Conservation (phyloP, 768 basidiomycete species). For the Mycena sanguinolenta region DNA sequence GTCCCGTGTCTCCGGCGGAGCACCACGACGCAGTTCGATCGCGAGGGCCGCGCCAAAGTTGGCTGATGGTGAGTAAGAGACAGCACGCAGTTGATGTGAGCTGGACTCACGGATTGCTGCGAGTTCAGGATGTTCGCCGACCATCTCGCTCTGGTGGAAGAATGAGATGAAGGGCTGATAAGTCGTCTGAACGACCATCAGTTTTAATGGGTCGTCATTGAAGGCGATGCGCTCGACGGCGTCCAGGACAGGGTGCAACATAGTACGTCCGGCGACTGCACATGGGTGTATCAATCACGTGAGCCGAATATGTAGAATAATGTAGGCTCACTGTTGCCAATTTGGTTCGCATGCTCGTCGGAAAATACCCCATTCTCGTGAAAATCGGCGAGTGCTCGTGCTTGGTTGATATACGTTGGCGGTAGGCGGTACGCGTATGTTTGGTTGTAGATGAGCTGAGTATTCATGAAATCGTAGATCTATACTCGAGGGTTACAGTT, state of each 20-base stretch:
- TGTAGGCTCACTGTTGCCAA: constrained; percentile 80
- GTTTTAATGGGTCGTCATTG: constrained; percentile 82
- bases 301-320: not conserved
- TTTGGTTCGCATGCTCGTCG: constrained; percentile 67
- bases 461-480: constrained; percentile 85
- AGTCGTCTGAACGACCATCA: constrained; percentile 83
- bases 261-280: constrained; percentile 85
- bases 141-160: constrained; percentile 81
- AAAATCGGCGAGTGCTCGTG: constrained; percentile 81
- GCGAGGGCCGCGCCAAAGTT: constrained; percentile 80
- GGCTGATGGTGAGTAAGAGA: constrained; percentile 54
- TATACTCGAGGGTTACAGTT: constrained; percentile 44
- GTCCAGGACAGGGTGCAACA: constrained; percentile 77
- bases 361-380: constrained; percentile 86
- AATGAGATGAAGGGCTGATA: constrained; percentile 94
- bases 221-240: constrained; percentile 85
- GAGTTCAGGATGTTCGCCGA: constrained; percentile 69
- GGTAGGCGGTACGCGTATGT: constrained; percentile 84
- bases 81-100: not conserved
- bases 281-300: not conserved
- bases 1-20: constrained; percentile 81
- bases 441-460: constrained; percentile 84
- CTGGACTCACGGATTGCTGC: constrained; percentile 71
- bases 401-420: constrained; percentile 82
- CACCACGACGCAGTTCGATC: constrained; percentile 83